A percentile compares a stretch with the other conserved stretches of the same genome.
These are phyloP conservation scores for Leccinum arenicola DNA, from an alignment of 768 basidiomycete genomes.

Conservation along the genomic window DNA sequence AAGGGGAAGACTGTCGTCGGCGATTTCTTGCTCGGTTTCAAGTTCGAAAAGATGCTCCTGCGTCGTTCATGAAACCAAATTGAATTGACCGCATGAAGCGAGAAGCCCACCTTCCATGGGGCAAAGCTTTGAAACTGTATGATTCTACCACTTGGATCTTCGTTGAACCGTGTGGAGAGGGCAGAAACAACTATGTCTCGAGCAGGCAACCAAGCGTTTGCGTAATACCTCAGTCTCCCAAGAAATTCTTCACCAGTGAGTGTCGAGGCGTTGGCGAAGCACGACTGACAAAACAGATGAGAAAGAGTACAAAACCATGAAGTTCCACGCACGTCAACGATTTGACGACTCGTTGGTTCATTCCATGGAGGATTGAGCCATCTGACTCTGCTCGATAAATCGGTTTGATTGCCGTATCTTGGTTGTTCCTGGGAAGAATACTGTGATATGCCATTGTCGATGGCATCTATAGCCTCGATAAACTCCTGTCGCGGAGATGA, in stretches of 20 bases:
- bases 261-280: constrained; percentile 75
- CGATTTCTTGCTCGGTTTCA: constrained; percentile 55
- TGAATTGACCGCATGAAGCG: neutral
- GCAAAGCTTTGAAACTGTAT: constrained; percentile 76
- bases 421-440: constrained; percentile 65
- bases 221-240: constrained; percentile 74
- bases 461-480: constrained; percentile 90
- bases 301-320: constrained; percentile 4
- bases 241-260: constrained; percentile 87
- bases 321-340: constrained; percentile 62
- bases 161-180: constrained; percentile 48
- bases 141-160: constrained; percentile 74
- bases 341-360: constrained; percentile 60
- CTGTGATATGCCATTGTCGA: constrained; percentile 92
- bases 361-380: constrained; percentile 94
- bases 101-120: constrained; percentile 76
- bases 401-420: constrained; percentile 74
- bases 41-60: constrained; percentile 91
- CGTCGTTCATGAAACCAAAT: constrained; percentile 14
- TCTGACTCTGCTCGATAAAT: constrained; percentile 81
- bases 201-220: constrained; percentile 90
- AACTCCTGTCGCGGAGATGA: constrained; percentile 57
- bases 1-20: constrained; percentile 53
- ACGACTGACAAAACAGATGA: constrained; percentile 43
- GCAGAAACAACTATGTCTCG: constrained; percentile 72